A percentile compares a stretch with the other conserved stretches of the same genome.
These are phyloP conservation scores for Colletotrichum echinochloae DNA, from an alignment of 2,329 filamentous ascomycete species.

Conservation along the genomic window DNA sequence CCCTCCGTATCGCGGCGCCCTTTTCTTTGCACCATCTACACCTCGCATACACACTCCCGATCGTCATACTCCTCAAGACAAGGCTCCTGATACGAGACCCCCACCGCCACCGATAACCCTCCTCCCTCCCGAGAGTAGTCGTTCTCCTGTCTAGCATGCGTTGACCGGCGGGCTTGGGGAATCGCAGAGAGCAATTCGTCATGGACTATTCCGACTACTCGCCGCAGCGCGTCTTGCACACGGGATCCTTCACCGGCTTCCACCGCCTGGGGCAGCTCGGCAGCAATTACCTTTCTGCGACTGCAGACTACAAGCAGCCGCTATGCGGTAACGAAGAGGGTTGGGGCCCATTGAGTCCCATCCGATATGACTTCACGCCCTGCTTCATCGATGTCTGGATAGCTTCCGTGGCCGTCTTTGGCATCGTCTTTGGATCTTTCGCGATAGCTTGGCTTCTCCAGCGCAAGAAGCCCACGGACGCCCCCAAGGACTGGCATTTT, in stretches of 20 bases:
- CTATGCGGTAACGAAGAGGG: constrained; percentile 92
- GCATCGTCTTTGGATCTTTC: constrained; percentile 79
- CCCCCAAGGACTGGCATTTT: constrained; percentile 91
- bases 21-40: not conserved
- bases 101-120: not conserved
- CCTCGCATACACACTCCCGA: not conserved
- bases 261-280: constrained; percentile 64
- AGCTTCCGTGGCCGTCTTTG: constrained; percentile 80
- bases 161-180: constrained; percentile 37
- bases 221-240: constrained; percentile 64
- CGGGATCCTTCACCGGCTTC: constrained; percentile 72
- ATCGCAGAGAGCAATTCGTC: constrained; percentile 25
- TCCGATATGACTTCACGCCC: constrained; percentile 93
- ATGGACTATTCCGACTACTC: constrained; percentile 39
- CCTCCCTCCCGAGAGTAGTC: constrained; percentile 2
- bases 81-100: not conserved
- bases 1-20: constrained; percentile 8
- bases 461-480: constrained; percentile 73
- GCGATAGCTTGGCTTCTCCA: constrained; percentile 85
- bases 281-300: constrained; percentile 70
- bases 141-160: constrained; percentile 36
- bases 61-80: not conserved
- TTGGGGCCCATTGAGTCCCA: constrained; percentile 92
- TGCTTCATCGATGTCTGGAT: constrained; percentile 97
- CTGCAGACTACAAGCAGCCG: constrained; percentile 68